Conservation (phyloP, 352 stramenopile genomes). For the Pythium rishiriense region DNA sequence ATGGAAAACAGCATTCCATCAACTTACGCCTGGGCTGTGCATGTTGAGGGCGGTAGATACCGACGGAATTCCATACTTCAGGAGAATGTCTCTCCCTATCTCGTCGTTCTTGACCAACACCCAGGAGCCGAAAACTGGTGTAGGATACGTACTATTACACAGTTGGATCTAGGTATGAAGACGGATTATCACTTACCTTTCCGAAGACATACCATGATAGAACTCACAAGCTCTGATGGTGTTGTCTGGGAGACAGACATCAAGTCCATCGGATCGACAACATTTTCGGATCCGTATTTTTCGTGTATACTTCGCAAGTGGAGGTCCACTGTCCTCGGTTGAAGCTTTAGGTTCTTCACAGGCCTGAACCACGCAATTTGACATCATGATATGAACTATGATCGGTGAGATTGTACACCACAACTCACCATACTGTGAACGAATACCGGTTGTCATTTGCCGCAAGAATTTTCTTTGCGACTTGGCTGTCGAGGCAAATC, state of each 20-base stretch:
- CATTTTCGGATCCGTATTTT: slow-evolving; percentile 11
- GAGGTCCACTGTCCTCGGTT: slow-evolving; percentile 16
- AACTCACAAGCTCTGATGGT: background rate
- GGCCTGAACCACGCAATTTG: slow-evolving; percentile 15
- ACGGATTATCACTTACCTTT: slow-evolving; percentile 19
- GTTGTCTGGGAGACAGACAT: background rate
- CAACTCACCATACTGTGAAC: slow-evolving; percentile 27
- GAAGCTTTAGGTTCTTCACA: slow-evolving; percentile 8
- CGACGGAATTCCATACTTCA: slow-evolving; percentile 15
- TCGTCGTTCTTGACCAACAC: slow-evolving; percentile 24
- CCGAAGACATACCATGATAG: slow-evolving; percentile 5
- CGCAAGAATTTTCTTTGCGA: slow-evolving; percentile 25
- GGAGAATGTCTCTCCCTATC: slow-evolving; percentile 19
- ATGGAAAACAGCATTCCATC: too few relatives aligned
- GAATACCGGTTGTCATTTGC: slow-evolving; percentile 18
- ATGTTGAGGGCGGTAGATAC: slow-evolving; percentile 27
- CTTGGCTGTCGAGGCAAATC: slow-evolving; percentile 13
- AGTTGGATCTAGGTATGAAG: background rate
- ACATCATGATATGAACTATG: background rate
- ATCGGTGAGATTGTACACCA: background rate
- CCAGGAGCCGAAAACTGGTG: slow-evolving; percentile 24
- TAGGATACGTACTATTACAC: background rate
- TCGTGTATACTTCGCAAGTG: background rate
- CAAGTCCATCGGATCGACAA: slow-evolving; percentile 25
- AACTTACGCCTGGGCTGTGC: slow-evolving; percentile 27